Conservation (phyloP, 257 asterid species). For the Penstemon newberryi region DNA sequence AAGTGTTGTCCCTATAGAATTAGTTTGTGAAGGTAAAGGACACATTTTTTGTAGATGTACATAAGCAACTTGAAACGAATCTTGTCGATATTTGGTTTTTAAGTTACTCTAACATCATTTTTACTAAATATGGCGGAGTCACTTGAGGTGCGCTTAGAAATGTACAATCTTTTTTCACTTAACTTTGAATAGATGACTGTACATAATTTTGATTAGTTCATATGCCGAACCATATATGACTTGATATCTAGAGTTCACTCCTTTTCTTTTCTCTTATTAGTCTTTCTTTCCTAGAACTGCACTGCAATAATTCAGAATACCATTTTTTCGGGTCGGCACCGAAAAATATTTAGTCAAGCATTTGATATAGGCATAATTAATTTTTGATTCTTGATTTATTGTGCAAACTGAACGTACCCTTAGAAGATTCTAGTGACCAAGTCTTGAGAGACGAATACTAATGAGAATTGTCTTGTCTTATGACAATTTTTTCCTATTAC, state of each 20-base stretch:
- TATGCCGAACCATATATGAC: neutral
- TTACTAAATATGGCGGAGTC: neutral
- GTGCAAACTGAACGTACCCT: too few relatives aligned
- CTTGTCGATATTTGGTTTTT: constrained; percentile 8
- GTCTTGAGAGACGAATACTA: too few relatives aligned
- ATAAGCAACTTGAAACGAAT: constrained; percentile 13
- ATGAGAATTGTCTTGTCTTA: too few relatives aligned
- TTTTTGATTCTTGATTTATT: too few relatives aligned
- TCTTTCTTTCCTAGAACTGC: too few relatives aligned
- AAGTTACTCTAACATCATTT: constrained; percentile 11
- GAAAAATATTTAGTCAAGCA: too few relatives aligned
- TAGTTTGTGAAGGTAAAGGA: neutral
- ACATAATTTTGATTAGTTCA: neutral
- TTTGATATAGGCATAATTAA: too few relatives aligned
- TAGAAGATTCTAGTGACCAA: too few relatives aligned
- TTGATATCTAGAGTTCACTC: neutral
- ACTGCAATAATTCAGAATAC: too few relatives aligned
- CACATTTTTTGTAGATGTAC: constrained; percentile 14
- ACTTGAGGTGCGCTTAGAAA: constrained; percentile 16
- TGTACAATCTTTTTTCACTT: neutral
- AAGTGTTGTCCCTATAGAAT: neutral
- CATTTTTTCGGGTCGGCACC: too few relatives aligned
- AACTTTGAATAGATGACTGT: constrained; percentile 1
- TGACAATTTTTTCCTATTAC: too few relatives aligned
- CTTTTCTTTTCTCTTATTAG: too few relatives aligned